Evolutionary conservation across 768 basidiomycete genomes (phyloP).

Genomic region (Botryobasidium botryosum): DNA sequence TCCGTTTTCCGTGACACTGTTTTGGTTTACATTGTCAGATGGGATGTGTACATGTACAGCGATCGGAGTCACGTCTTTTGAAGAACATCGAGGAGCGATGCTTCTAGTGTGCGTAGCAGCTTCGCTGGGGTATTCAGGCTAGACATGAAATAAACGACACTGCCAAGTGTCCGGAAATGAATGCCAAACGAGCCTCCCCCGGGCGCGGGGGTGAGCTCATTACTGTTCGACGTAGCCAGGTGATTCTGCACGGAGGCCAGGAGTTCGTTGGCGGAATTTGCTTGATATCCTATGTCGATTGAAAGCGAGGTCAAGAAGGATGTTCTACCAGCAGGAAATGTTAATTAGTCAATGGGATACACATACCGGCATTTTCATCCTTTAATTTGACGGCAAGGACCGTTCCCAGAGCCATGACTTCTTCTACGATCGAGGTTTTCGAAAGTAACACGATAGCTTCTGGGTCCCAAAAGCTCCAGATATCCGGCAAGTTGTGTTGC

Average conservation of each 20-base stretch:
- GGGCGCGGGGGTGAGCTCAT: too few relatives aligned
- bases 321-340: slow-evolving; percentile 28
- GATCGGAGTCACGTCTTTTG: too few relatives aligned
- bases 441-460: slow-evolving; percentile 52
- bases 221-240: slow-evolving; percentile 32
- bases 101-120: slow-evolving; percentile 13
- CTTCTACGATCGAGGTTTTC: slow-evolving; percentile 34
- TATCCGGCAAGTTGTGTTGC: slow-evolving; percentile 4
- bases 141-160: slow-evolving; percentile 85
- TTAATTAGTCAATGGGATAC: not conserved
- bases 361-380: slow-evolving; percentile 37
- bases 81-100: not conserved
- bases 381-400: slow-evolving; percentile 65
- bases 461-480: slow-evolving; percentile 86
- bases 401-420: slow-evolving; percentile 76
- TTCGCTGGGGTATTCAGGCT: slow-evolving; percentile 48
- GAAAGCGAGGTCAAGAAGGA: slow-evolving; percentile 19
- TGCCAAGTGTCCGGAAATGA: slow-evolving; percentile 77
- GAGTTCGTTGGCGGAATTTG: slow-evolving; percentile 44
- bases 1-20: too few relatives aligned
- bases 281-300: slow-evolving; percentile 28
- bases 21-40: too few relatives aligned
- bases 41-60: too few relatives aligned
- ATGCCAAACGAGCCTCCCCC: too few relatives aligned
- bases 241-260: slow-evolving; percentile 33